Evolutionary conservation across 2,329 filamentous ascomycete genomes (phyloP), one percentile per base, ranked within the genome.

Genomic region (Beauveria caledonica): DNA sequence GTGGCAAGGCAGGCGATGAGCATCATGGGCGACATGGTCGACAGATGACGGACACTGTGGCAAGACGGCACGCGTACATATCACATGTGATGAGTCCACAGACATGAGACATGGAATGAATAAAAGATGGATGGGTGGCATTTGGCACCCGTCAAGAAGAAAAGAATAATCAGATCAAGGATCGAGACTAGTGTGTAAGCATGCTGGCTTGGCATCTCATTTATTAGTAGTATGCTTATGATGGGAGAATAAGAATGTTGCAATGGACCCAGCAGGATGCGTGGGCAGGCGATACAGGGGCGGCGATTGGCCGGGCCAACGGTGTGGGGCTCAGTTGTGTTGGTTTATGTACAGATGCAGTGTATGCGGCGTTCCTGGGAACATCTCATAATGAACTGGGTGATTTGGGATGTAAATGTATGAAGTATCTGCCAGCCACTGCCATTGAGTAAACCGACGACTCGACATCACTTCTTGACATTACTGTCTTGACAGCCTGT

Each of bases 181-280:
- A 44, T 59, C 48, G 36, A 33, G 53, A 27, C 53, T 46, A 55
- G 53, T 25, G 53, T 52, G 57, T 52, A 44, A 52, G 48, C 57
- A 39, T 52, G 39, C 48, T 45, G 33, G 48, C 57, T 59, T 59
- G 57, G 57, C 57, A 59, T 25, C 48, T 59, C 45, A 52, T 40
- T 59, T 59, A 59, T 52, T 59, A 59, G 23, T 59, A 58, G 55
- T 48, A 59, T 36, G 57, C 57, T 59, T 59, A 59, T 52, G 23
- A 45, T 11, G 39, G 15, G 39, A 59, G 57, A 46, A 59, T 59
- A 59, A 59, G 57, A 52, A 46, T 46, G 57, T 59, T 52, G 48
- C 57, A 59, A n/a, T 48, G 48, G 48, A 59, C 57, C 57, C 57
- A 52, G 39, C 23, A 25, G 36, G 13, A 21, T 21, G 11, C 33